These are phyloP conservation scores for Tilletia walkeri DNA, from an alignment of 1,284 basidiomycete species.

Conservation along the genomic window DNA sequence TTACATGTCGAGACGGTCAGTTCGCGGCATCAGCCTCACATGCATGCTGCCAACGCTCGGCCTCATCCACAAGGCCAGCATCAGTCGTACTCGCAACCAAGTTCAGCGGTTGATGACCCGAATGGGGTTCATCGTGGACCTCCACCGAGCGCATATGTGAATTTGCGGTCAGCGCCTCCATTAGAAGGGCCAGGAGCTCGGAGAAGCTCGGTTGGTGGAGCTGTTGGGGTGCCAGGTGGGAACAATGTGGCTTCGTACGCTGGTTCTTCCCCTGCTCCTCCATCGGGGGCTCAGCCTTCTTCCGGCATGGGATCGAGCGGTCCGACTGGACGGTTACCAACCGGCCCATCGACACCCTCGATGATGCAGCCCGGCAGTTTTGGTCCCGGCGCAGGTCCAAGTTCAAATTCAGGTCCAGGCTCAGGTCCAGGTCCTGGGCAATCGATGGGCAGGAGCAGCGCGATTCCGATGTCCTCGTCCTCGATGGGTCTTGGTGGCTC, in stretches of 20 bases:
- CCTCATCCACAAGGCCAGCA: neutral
- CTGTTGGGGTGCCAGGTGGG: too few species aligned
- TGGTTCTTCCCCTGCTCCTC: neutral
- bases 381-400: neutral
- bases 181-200: neutral
- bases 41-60: constrained; percentile 4
- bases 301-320: neutral
- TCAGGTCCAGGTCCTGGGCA: neutral
- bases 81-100: constrained; percentile 11
- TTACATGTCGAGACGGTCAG: constrained; percentile 15
- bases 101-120: constrained; percentile 1
- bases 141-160: neutral
- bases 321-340: neutral
- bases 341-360: neutral
- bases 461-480: neutral
- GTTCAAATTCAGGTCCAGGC: too few species aligned
- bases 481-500: neutral
- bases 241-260: too few species aligned
- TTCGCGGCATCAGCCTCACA: constrained; percentile 6
- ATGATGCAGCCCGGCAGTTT: neutral
- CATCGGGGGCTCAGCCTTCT: neutral
- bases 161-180: neutral
- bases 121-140: neutral
- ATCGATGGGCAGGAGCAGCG: neutral
- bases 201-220: neutral